These are phyloP conservation scores for Vitis amurensis DNA, from an alignment of 164 flowering plant species.

Conservation along the genomic window DNA sequence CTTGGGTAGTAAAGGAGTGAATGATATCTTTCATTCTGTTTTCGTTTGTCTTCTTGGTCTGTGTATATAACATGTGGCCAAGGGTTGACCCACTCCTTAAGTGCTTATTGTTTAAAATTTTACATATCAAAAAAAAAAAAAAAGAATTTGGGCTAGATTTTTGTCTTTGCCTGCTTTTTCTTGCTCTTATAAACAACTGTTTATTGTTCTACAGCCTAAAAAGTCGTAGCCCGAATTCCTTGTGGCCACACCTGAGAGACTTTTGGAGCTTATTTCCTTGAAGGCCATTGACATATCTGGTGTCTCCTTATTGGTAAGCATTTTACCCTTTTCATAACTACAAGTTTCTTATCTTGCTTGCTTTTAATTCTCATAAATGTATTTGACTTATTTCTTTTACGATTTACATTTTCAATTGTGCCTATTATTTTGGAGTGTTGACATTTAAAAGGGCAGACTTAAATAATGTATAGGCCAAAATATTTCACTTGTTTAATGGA, in stretches of 20 bases:
- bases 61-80: too few species aligned
- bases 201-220: constrained; percentile 44
- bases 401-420: background rate
- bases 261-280: constrained; percentile 70
- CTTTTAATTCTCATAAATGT: background rate
- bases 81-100: too few species aligned
- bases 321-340: background rate
- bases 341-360: background rate
- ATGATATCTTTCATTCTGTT: too few species aligned
- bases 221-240: constrained; percentile 88
- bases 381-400: background rate
- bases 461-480: too few species aligned
- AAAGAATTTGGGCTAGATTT: too few species aligned
- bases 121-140: too few species aligned
- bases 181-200: background rate
- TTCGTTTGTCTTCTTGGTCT: too few species aligned
- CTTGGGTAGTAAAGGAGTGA: too few species aligned
- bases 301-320: constrained; percentile 71
- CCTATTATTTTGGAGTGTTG: too few species aligned
- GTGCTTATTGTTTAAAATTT: too few species aligned
- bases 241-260: constrained; percentile 85
- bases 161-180: background rate
- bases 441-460: too few species aligned
- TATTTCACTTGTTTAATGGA: too few species aligned
- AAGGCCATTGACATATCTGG: constrained; percentile 71